Base-by-base conservation (phyloP, 306 rosid genomes). In the Ceratonia siliqua region DNA sequence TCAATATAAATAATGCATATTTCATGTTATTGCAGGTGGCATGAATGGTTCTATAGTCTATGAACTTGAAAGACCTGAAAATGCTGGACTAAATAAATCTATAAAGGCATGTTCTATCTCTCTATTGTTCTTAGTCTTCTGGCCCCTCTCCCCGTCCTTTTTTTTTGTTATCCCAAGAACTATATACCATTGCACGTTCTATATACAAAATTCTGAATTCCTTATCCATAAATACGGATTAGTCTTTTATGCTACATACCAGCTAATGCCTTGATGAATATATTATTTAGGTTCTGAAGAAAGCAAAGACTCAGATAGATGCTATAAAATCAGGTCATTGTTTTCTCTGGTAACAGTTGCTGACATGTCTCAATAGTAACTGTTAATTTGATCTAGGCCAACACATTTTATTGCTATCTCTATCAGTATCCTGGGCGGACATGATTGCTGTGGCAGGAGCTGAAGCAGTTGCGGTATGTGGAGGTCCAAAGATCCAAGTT, bases 371-470 rank as follows among this genome's bases (percentile, higher is more conserved):
- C 61, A 15, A 35, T 80, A 38, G 33, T 46, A 68, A 20, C 62
- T 73, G 76, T 25, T 71, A 54, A 46, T 68, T 78, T 72, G 59
- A 56, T 80, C 45, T 21, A 24, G 49, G 76, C 77, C 83, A 68
- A 89, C 81, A 52, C 65, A 21, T 55, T 81, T 45, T 52, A 8
- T 59, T 78, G 76, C 80, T 83, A 33, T 72, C 38, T 38, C 83
- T 71, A 38, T 79, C 73, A 92, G 99, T 89, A 42, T 92, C 97
- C 17, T 94, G 97, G 96, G 93, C 96, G 74, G 97, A 94, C 85
- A 35, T 92, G 87, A 92, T 94, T 81, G 87, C 97, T 50, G 89
- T 92, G 70, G 99, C 97, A 38, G 97, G 97, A 77, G 93, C 97
- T 69, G 99, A 90, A 89, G 96, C 99, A 48, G 90, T 94, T 72